These are phyloP conservation scores for Arachis hypogaea DNA, from an alignment of 306 rosid species.

Conservation along the genomic window DNA sequence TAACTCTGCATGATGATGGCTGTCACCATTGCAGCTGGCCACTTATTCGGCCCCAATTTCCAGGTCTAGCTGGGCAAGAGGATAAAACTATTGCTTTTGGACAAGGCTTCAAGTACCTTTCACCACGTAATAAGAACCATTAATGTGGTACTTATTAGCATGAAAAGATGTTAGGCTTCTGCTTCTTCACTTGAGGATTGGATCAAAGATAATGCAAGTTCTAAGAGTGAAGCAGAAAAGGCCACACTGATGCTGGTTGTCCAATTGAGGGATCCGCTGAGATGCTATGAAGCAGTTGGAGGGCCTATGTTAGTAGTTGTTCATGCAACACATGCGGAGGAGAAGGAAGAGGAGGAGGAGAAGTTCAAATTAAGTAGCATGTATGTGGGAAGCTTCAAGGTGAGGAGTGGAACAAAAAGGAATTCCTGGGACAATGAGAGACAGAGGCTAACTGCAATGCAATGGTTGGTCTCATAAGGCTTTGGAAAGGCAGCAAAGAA, in stretches of 20 bases:
- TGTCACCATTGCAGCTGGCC: too few species aligned
- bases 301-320: conserved; percentile 74
- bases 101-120: too few species aligned
- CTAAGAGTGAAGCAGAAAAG: conserved; percentile 36
- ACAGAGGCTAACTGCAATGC: conserved; percentile 83
- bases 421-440: conserved; percentile 75
- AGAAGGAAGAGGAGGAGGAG: conserved; percentile 44
- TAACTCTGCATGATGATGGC: too few species aligned
- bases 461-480: conserved; percentile 89
- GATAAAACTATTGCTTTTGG: too few species aligned
- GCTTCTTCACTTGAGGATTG: conserved; percentile 73
- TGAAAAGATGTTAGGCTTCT: conserved; percentile 35
- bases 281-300: conserved; percentile 83
- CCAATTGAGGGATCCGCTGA: conserved; percentile 78
- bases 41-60: too few species aligned
- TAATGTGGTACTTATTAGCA: too few species aligned
- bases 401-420: conserved; percentile 55
- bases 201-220: conserved; percentile 48
- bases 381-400: conserved; percentile 83
- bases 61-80: too few species aligned
- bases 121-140: too few species aligned
- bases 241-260: conserved; percentile 59
- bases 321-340: conserved; percentile 48
- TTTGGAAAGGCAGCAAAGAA: conserved; percentile 75
- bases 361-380: conserved; percentile 65